phyloP scores from a whole-genome alignment of 371 early-diverging fungal species.

The Mucor circinelloides region DNA sequence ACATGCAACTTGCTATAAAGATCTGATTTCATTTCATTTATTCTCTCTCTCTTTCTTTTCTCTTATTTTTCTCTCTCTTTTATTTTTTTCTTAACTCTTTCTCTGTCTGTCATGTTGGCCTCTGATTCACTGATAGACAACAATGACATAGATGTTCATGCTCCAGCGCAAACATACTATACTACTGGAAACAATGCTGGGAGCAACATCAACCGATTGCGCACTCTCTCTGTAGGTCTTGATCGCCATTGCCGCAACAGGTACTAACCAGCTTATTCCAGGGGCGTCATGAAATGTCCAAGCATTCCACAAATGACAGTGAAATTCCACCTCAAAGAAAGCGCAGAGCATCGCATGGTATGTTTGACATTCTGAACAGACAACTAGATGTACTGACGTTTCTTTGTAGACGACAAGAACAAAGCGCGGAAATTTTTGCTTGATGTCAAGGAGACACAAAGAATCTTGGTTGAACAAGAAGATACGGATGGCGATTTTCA shows the following conservation, averaged over 20 bases:
- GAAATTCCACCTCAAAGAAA: neutral
- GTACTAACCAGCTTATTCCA: neutral
- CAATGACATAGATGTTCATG: conserved; percentile 23
- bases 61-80: neutral
- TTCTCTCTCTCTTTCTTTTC: neutral
- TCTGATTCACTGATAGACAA: neutral
- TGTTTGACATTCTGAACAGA: neutral
- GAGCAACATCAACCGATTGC: conserved; percentile 11
- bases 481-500: conserved; percentile 92
- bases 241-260: neutral
- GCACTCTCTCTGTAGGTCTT: conserved; percentile 22
- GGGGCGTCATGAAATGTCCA: conserved; percentile 7
- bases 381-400: neutral
- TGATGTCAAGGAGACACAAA: conserved; percentile 78
- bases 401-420: conserved; percentile 61
- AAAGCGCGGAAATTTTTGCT: conserved; percentile 74
- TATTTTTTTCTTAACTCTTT: neutral
- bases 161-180: conserved; percentile 33
- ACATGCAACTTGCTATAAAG: neutral
- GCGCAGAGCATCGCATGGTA: conserved; percentile 32
- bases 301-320: neutral
- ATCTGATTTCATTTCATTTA: neutral
- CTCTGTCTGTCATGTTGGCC: neutral
- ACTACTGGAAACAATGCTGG: conserved; percentile 31
- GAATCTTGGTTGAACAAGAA: conserved; percentile 83